Evolutionary conservation across 306 rosid species (phyloP).

Genomic region (Begonia masoniana): DNA sequence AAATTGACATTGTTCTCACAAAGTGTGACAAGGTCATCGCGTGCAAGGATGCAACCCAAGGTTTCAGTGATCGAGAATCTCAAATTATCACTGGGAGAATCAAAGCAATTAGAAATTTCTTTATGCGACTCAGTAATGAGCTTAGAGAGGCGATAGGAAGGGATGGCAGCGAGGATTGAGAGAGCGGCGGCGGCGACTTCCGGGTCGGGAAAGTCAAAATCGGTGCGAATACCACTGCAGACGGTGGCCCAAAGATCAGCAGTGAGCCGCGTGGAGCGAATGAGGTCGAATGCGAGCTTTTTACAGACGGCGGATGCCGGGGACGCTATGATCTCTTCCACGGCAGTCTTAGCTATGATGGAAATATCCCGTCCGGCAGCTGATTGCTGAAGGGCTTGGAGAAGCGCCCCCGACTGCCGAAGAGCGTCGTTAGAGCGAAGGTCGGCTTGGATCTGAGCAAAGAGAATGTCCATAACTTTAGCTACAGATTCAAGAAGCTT

Average conservation of each 20-base stretch:
- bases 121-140: slow-evolving; percentile 72
- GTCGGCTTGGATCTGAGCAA: slow-evolving; percentile 98
- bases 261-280: slow-evolving; percentile 92
- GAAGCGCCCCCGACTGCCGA: slow-evolving; percentile 91
- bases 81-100: slow-evolving; percentile 64
- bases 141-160: slow-evolving; percentile 57
- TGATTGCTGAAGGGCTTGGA: slow-evolving; percentile 95
- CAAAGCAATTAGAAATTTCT: slow-evolving; percentile 74
- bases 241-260: slow-evolving; percentile 95
- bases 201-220: slow-evolving; percentile 89
- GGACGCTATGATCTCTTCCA: slow-evolving; percentile 87
- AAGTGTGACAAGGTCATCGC: slow-evolving; percentile 87
- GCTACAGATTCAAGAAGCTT: slow-evolving; percentile 16
- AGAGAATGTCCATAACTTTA: slow-evolving; percentile 70
- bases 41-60: slow-evolving; percentile 81
- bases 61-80: slow-evolving; percentile 84
- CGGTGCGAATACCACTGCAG: slow-evolving; percentile 66
- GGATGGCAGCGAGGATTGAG: slow-evolving; percentile 88
- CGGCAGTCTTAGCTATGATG: slow-evolving; percentile 83
- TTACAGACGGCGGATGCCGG: slow-evolving; percentile 94
- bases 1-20: slow-evolving; percentile 83
- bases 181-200: slow-evolving; percentile 94
- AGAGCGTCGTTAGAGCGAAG: slow-evolving; percentile 96
- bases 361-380: slow-evolving; percentile 96
- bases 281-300: slow-evolving; percentile 88